Conservation (phyloP, 1,284 basidiomycete species). For the Salmacisia buchloeana region DNA sequence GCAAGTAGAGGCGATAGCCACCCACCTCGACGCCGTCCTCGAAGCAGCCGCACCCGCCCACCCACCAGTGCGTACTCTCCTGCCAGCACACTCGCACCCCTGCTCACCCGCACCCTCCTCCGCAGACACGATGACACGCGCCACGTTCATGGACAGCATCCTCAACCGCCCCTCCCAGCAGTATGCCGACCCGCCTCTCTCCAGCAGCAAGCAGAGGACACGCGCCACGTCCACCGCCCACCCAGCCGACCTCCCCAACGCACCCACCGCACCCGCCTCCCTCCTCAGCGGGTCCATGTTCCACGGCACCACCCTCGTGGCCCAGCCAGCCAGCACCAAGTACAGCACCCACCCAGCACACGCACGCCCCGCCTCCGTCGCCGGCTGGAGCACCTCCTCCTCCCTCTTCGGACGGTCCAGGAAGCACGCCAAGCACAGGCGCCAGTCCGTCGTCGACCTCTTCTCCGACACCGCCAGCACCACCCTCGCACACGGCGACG, state of each 20-base stretch:
- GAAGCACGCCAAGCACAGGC: conserved; percentile 18
- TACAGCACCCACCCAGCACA: conserved; percentile 1
- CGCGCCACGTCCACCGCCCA: conserved; percentile 4
- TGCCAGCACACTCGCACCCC: background rate
- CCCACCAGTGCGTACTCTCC: no score
- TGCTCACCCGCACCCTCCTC: background rate
- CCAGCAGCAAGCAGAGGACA: background rate
- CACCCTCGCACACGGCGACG: conserved; percentile 7
- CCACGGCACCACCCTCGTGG: conserved; percentile 6
- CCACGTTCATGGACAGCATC: conserved; percentile 43
- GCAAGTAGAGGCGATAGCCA: no score
- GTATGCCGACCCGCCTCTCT: conserved; percentile 32
- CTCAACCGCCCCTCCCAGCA: conserved; percentile 47
- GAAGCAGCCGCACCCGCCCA: no score
- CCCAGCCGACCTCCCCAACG: conserved; percentile 39
- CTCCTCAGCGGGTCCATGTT: conserved; percentile 39
- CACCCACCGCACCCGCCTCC: conserved; percentile 26
- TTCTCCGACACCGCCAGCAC: conserved; percentile 28
- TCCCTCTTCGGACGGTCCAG: conserved; percentile 30
- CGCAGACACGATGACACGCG: conserved; percentile 28
- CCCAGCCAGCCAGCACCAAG: background rate
- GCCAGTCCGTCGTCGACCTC: conserved; percentile 23
- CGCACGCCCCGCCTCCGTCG: conserved; percentile 24
- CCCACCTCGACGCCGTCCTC: no score
- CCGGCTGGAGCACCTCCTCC: conserved; percentile 24